These are phyloP conservation scores for Dalechampia spathulata DNA, from an alignment of 441 rosid genomes.

Conservation along the genomic window DNA sequence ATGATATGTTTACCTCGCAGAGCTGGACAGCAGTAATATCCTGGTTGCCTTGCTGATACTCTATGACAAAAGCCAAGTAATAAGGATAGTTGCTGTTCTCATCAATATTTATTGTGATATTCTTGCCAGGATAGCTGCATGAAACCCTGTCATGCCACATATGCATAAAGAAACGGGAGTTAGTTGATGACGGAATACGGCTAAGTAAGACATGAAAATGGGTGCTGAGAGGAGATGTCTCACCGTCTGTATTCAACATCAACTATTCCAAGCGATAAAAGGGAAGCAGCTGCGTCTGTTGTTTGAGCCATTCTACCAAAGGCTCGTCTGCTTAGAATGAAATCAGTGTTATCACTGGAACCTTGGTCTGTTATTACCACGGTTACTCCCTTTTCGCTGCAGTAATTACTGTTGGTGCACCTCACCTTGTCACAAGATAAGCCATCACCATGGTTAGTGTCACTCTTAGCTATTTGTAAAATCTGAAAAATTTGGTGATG, in stretches of 20 bases:
- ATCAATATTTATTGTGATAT: constrained; percentile 54
- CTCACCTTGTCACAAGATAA: no score
- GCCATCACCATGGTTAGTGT: no score
- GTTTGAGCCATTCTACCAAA: constrained; percentile 55
- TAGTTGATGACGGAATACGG: no score
- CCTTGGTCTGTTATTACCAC: constrained; percentile 61
- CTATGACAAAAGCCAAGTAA: constrained; percentile 50
- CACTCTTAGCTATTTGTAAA: no score
- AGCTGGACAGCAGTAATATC: constrained; percentile 70
- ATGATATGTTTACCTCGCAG: constrained; percentile 39
- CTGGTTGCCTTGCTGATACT: constrained; percentile 62
- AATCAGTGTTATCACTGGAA: constrained; percentile 36
- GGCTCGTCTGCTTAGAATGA: constrained; percentile 50
- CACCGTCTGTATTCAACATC: constrained; percentile 54
- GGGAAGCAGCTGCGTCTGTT: constrained; percentile 30
- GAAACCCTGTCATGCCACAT: constrained; percentile 61
- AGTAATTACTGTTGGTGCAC: constrained; percentile 42
- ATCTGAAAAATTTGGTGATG: no score
- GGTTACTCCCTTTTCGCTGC: constrained; percentile 46
- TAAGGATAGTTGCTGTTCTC: constrained; percentile 52
- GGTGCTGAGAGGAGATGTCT: no score
- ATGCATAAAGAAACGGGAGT: neutral
- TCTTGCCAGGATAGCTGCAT: constrained; percentile 53
- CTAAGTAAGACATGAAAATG: no score
- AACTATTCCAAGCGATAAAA: constrained; percentile 41